Base-by-base conservation (phyloP, 1,139 yeast genomes). In the Geotrichum candidum region DNA sequence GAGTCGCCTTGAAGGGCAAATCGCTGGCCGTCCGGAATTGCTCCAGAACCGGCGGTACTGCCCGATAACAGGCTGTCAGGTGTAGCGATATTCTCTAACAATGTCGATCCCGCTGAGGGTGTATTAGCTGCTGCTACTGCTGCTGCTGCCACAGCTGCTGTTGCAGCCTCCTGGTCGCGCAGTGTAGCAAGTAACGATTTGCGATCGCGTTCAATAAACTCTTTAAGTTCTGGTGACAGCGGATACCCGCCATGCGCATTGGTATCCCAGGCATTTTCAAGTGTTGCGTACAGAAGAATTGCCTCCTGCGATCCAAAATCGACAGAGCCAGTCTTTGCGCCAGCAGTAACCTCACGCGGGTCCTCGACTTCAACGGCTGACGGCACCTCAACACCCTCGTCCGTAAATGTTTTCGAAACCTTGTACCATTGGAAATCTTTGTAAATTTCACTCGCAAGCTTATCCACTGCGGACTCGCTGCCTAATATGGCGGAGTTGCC, bases 291-390 rank as follows among this genome's bases (percentile, higher is more conserved):
- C 13, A 70, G 50, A 11, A 68, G 64, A 22, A 65, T 61, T 5
- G 68, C 72, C 46, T 69, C 72, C 54, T 68, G 70, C 63, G 68
- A 66, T 9, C 63, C 57, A 57, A 60, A 68, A 10, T 61, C 62
- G 5, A 58, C 53, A 1, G 72, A 68, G 10, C 73, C 73, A 10
- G 60, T 61, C 54, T 67, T 63, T 13, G 69, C 70, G 56, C 64
- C 60, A 9, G 61, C 63, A 1, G 68, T 51, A 4, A 68, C 70
- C 11, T 68, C 67, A 13, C 63, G 64, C 51, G 62, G 66, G 41
- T 35, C 41, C 15, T 65, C 31, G 22, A 67, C 61, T 31, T 54
- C 48, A 13, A 51, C 54, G 9, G 63, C 65, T 11, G 35, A 35
- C 1, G 66, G 66, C 15, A 56, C 60, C 11, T 63, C 61, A 15